Evolutionary conservation across 805 yeast species (phyloP).

Genomic region (Wickerhamomyces alni): DNA sequence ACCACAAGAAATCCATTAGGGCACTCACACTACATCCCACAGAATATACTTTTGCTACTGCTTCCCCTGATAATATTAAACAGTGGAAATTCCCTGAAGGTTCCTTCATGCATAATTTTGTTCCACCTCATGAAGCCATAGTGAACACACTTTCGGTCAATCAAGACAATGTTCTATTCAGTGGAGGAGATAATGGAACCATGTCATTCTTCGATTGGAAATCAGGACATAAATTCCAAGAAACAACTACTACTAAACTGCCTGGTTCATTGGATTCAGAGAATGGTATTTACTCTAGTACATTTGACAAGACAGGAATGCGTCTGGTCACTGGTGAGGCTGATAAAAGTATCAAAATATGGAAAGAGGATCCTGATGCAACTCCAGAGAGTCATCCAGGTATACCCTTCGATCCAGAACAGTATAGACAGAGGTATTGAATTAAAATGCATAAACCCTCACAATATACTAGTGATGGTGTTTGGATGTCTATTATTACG

Average conservation of each 20-base stretch:
- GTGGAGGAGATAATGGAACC: conserved; percentile 82
- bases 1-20: conserved; percentile 79
- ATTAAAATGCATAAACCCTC: neutral
- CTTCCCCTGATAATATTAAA: conserved; percentile 72
- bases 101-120: conserved; percentile 52
- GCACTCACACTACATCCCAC: conserved; percentile 62
- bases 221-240: conserved; percentile 59
- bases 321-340: conserved; percentile 82
- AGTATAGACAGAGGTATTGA: conserved; percentile 15
- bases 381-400: conserved; percentile 24
- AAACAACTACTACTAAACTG: conserved; percentile 42
- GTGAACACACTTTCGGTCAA: conserved; percentile 67
- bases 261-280: conserved; percentile 72
- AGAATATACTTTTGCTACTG: conserved; percentile 73
- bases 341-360: conserved; percentile 80
- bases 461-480: conserved; percentile 1
- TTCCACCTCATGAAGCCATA: conserved; percentile 41
- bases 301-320: conserved; percentile 75
- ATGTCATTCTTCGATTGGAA: conserved; percentile 76
- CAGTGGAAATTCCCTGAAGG: conserved; percentile 86
- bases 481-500: neutral
- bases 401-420: conserved; percentile 15
- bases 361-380: conserved; percentile 44
- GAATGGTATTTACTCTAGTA: conserved; percentile 59
- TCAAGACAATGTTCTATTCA: conserved; percentile 55